Evolutionary conservation across 2,329 filamentous ascomycete species (phyloP).

Genomic region (Sarocladium oryzae): DNA sequence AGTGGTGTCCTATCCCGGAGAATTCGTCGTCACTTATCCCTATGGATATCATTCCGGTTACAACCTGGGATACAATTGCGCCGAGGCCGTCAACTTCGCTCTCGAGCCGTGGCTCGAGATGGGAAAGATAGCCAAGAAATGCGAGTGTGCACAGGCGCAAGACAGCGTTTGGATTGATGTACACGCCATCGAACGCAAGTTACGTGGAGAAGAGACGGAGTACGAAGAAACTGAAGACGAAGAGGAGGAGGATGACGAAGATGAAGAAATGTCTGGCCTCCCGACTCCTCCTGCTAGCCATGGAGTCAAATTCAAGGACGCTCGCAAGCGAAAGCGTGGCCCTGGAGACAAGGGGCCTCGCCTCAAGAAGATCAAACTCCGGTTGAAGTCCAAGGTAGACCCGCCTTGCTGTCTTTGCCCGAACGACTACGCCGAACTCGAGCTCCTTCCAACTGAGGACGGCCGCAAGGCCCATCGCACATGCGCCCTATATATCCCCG

Average conservation of each 20-base stretch:
- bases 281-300: slow-evolving; percentile 74
- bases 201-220: slow-evolving; percentile 82
- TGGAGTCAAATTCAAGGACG: slow-evolving; percentile 58
- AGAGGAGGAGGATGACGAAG: slow-evolving; percentile 59
- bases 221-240: slow-evolving; percentile 73
- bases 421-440: slow-evolving; percentile 75
- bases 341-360: slow-evolving; percentile 31
- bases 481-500: slow-evolving; percentile 85
- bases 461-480: slow-evolving; percentile 80
- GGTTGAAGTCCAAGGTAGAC: slow-evolving; percentile 62
- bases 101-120: slow-evolving; percentile 93
- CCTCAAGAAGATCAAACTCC: slow-evolving; percentile 75
- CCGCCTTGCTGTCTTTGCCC: slow-evolving; percentile 89
- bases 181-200: slow-evolving; percentile 87
- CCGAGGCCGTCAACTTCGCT: slow-evolving; percentile 97
- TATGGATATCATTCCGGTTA: slow-evolving; percentile 98
- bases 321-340: slow-evolving; percentile 54
- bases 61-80: slow-evolving; percentile 97
- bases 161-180: slow-evolving; percentile 99
- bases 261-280: slow-evolving; percentile 59
- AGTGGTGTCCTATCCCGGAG: slow-evolving; percentile 88
- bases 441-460: slow-evolving; percentile 81
- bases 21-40: slow-evolving; percentile 97
- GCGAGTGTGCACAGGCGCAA: slow-evolving; percentile 87
- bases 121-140: slow-evolving; percentile 92